phyloP scores from a whole-genome alignment of 1,284 basidiomycete genomes.

The Ustilago hordei region DNA sequence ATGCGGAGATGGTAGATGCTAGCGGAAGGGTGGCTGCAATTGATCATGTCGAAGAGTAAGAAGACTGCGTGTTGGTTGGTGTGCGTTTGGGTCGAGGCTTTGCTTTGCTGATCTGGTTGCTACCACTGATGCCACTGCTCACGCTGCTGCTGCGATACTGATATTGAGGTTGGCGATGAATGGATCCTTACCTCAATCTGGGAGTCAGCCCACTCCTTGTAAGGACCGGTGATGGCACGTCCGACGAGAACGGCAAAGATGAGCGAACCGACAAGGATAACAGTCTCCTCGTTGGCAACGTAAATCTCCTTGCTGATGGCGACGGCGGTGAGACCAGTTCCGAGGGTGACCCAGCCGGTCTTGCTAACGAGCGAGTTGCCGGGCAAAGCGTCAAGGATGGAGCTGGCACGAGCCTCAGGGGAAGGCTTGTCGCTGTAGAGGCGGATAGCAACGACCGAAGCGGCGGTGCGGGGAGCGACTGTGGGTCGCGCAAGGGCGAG shows the following conservation, averaged over 20 bases:
- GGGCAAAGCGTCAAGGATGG: constrained; percentile 91
- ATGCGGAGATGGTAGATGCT: too few relatives aligned
- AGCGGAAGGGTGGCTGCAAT: too few relatives aligned
- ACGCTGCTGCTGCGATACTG: neutral
- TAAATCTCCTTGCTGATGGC: constrained; percentile 98
- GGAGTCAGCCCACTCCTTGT: constrained; percentile 84
- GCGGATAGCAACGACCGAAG: constrained; percentile 53
- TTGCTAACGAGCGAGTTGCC: constrained; percentile 93
- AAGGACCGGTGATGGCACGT: constrained; percentile 83
- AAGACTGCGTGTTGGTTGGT: neutral
- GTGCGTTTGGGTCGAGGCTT: neutral
- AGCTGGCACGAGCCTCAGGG: constrained; percentile 87
- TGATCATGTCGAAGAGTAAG: too few relatives aligned
- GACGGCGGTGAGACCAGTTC: constrained; percentile 87
- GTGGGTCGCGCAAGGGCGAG: constrained; percentile 54
- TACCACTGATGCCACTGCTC: constrained; percentile 1
- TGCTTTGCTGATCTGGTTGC: neutral
- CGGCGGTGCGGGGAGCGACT: constrained; percentile 39
- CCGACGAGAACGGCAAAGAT: constrained; percentile 84
- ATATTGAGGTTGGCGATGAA: neutral
- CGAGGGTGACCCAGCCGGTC: constrained; percentile 88
- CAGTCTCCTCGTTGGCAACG: constrained; percentile 85
- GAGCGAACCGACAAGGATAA: constrained; percentile 81
- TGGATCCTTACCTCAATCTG: constrained; percentile 61
- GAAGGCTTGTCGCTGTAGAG: constrained; percentile 68